A percentile compares a stretch with the other conserved stretches of the same genome.
phyloP scores from a whole-genome alignment of 2,329 filamentous ascomycete genomes.

The Diaporthe ilicicola region DNA sequence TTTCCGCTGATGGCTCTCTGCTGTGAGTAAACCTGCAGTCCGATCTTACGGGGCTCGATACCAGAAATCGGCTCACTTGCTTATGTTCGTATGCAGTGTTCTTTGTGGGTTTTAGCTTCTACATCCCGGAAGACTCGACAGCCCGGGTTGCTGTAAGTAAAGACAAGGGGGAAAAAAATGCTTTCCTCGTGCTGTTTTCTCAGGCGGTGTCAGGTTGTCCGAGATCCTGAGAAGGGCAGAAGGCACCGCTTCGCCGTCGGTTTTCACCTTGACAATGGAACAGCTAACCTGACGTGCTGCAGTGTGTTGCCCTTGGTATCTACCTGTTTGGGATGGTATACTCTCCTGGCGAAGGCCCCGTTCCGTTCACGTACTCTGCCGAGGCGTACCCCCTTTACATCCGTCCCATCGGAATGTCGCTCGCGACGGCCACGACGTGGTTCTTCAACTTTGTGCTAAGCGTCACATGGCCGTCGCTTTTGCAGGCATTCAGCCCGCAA shows the following conservation, averaged over 20 bases:
- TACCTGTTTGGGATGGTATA: constrained; percentile 61
- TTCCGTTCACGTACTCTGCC: constrained; percentile 73
- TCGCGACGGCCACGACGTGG: constrained; percentile 63
- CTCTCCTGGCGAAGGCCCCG: constrained; percentile 68
- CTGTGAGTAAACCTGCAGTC: constrained; percentile 29
- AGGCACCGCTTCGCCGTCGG: background rate
- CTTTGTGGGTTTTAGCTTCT: constrained; percentile 57
- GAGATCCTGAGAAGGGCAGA: background rate
- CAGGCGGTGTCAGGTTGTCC: background rate
- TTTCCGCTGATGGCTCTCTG: constrained; percentile 70
- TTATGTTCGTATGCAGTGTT: constrained; percentile 40
- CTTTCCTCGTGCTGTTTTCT: background rate
- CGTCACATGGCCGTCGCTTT: constrained; percentile 57
- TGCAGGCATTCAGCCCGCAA: constrained; percentile 53
- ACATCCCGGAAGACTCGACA: constrained; percentile 47
- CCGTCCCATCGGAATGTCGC: constrained; percentile 68
- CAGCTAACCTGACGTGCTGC: background rate
- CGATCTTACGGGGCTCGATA: background rate
- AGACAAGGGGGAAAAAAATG: background rate
- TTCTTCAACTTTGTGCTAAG: constrained; percentile 53
- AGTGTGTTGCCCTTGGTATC: constrained; percentile 56
- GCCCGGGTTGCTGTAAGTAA: constrained; percentile 47
- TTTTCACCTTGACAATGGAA: background rate
- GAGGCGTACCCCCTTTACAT: constrained; percentile 73
- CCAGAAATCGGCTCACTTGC: background rate